Evolutionary conservation across 768 basidiomycete species (phyloP), one percentile per base, ranked within the genome.

Genomic region (Lactarius quietus): DNA sequence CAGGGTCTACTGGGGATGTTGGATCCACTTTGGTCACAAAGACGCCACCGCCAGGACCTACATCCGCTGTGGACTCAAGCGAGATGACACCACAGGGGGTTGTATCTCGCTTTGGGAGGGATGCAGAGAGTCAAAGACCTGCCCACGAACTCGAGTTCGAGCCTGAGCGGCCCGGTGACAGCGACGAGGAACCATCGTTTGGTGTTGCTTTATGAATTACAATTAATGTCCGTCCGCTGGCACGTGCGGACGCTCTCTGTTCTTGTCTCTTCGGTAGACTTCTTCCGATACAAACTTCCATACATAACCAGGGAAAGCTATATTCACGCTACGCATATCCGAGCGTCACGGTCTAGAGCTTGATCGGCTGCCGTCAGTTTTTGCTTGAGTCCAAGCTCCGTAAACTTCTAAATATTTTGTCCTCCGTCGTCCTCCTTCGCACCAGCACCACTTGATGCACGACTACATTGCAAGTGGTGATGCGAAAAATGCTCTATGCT

Each of bases 141-240:
- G 29, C 29, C 3, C 45, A 18, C 31, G 48, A 52, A 29, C 53
- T 18, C 3, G 18, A 33, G 23, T 31, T 33, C 29, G 35, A 39
- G 43, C 48, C 23, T 20, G 41, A n/a, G 18, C 60, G 29, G 2
- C 36, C 8, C 57, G 48, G 36, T 12, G 65, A 62, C 33, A 66
- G 55, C 20, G 65, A 66, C 38, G 60, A 66, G 51, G 65, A 57
- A 29, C 60, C 65, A 14, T 66, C 65, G 28, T 66, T 66, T 43
- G 65, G 65, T 38, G 65, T 66, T 52, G 65, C 65, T 36, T 26
- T 66, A 23, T 66, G 56, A 66, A 14, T 60, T n/a, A 52, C 23
- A 23, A 14, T 33, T 31, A 15, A 41, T 26, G 43, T n/a, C 57
- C 28, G 59, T 60, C 35, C 39, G 48, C 55, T 66, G 55, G 65